Conservation (phyloP, 1,284 basidiomycete genomes). For the Mycena sp. region DNA sequence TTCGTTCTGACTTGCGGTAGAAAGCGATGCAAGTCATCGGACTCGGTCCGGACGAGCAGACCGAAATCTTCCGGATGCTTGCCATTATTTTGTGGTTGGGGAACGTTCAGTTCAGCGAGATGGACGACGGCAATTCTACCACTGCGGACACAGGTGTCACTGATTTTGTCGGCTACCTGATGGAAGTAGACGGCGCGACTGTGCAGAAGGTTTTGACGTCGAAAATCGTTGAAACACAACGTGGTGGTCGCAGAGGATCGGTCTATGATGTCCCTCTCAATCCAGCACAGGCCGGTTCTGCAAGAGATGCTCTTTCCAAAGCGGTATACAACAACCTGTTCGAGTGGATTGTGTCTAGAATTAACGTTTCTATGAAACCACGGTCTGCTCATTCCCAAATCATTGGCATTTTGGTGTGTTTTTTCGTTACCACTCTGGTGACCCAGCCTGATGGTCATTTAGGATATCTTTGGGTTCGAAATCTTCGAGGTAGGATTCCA, state of each 20-base stretch:
- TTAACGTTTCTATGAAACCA: slow-evolving; percentile 97
- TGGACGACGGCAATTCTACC: slow-evolving; percentile 89
- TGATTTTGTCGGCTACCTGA: slow-evolving; percentile 95
- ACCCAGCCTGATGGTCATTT: slow-evolving; percentile 11
- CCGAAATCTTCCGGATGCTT: slow-evolving; percentile 93
- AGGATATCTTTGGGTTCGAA: slow-evolving; percentile 98
- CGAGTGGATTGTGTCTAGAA: slow-evolving; percentile 98
- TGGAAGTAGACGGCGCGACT: slow-evolving; percentile 85
- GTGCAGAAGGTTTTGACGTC: slow-evolving; percentile 91
- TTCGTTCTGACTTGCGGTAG: slow-evolving; percentile 51
- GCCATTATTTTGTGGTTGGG: slow-evolving; percentile 96
- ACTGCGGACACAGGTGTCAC: slow-evolving; percentile 91
- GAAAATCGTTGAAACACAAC: slow-evolving; percentile 92
- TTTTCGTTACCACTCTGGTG: background rate
- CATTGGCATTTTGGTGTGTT: slow-evolving; percentile 89
- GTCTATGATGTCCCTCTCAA: slow-evolving; percentile 98
- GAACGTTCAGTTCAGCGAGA: slow-evolving; percentile 91
- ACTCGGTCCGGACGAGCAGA: slow-evolving; percentile 86
- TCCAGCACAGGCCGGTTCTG: slow-evolving; percentile 89
- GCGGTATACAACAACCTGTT: slow-evolving; percentile 99
- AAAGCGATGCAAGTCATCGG: slow-evolving; percentile 96
- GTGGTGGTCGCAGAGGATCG: slow-evolving; percentile 92
- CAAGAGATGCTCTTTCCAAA: slow-evolving; percentile 93
- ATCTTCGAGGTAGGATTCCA: slow-evolving; percentile 83
- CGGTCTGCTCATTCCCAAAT: slow-evolving; percentile 82